Base-by-base conservation (phyloP, 2,329 filamentous ascomycete species). In the Colletotrichum sp. region DNA sequence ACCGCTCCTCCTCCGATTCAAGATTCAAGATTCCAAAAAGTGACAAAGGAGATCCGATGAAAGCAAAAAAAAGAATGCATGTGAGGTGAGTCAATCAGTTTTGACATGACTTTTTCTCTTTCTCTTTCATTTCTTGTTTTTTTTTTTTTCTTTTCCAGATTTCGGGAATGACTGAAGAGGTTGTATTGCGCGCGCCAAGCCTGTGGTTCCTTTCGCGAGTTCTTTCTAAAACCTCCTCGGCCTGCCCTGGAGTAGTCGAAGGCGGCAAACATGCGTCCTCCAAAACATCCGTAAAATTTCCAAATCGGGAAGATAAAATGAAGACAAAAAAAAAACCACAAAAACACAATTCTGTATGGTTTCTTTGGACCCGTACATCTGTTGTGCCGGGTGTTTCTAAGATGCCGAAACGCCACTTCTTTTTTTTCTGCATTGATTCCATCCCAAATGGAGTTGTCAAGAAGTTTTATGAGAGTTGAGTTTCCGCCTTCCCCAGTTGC, bases 11-110 rank as follows among this genome's bases (percentile, higher is more conserved):
- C 69, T 16, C 54, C 57, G 55, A 38, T 38, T 55, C 70, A 31
- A 55, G 58, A 51, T 64, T 47, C 38, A 47, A 47, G 43, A 47
- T 47, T 47, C 61, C 51, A 72, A 68, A 67, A 36, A 13, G 36
- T 69, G 63, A 70, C 63, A 67, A 74, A 74, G 69, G 72, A 69
- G 55, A 72, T 55, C 24, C 13, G 9, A 33, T 21, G 59, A 61
- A 73, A 73, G 43, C 29, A 38, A 70, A 55, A 36, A 43, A 43
- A 61, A 21, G n/a, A 63, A 73, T 47, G 58, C 64, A 80, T 82
- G 82, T 78, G 77, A 78, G 81, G 80, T 79, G 58, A 68, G 69
- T 68, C 72, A 74, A 68, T 47, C 68, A n/a, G 38, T 58, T 65
- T 18, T 29, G 63, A 65, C 72, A 74, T 73, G 72, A 31, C 54